Conservation (phyloP, 2,329 filamentous ascomycete genomes). For the Verticillium tricorpus region DNA sequence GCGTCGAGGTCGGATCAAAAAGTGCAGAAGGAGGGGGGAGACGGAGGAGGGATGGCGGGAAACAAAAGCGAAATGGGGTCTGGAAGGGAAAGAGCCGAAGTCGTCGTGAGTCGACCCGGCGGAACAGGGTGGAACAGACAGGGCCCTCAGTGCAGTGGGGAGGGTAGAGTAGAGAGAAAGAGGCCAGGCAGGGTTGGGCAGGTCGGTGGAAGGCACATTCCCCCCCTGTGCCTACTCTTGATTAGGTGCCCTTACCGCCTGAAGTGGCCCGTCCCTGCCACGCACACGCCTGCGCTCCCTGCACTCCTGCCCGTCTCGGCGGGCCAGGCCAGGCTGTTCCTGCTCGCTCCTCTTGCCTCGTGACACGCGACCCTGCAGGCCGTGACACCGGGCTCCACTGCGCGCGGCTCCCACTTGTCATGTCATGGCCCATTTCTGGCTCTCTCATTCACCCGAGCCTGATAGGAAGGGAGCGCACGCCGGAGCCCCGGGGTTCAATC, state of each 20-base stretch:
- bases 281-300: background rate
- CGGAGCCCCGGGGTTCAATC: background rate
- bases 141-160: background rate
- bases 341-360: background rate
- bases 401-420: background rate
- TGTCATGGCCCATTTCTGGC: no score
- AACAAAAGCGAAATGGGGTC: background rate
- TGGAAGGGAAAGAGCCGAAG: background rate
- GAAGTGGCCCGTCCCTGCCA: background rate
- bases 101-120: background rate
- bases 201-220: background rate
- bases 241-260: background rate
- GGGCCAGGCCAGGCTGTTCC: background rate
- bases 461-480: background rate
- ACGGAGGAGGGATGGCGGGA: background rate
- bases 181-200: background rate
- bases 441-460: no score
- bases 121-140: background rate
- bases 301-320: background rate
- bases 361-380: background rate
- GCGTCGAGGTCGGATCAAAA: background rate
- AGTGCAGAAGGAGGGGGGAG: background rate
- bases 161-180: background rate
- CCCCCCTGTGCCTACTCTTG: background rate
- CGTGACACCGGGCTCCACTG: background rate